phyloP scores from a whole-genome alignment of 345 rosid species.

The Eucalyptus camaldulensis region DNA sequence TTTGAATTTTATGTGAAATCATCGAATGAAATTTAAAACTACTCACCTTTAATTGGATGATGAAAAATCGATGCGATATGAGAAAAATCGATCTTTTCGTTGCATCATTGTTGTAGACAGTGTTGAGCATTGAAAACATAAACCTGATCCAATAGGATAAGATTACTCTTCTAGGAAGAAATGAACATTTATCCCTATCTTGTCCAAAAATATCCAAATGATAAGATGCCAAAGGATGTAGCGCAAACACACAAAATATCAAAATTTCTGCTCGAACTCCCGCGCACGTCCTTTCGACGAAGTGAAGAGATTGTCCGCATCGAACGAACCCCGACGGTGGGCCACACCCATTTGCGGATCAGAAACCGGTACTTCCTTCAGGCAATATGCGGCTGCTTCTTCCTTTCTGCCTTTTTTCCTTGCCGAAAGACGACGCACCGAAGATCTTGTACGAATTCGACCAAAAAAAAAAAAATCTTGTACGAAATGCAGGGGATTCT shows the following conservation, averaged over 20 bases:
- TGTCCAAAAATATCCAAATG: not conserved
- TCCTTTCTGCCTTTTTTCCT: too few relatives aligned
- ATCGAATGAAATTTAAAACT: accelerated
- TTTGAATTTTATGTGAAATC: too few relatives aligned
- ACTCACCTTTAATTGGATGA: not conserved
- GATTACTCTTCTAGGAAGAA: not conserved
- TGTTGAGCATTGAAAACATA: not conserved
- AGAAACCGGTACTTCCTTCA: not conserved
- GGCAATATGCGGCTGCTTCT: too few relatives aligned
- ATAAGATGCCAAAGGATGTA: not conserved
- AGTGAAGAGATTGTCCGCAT: not conserved
- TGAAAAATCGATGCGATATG: not conserved
- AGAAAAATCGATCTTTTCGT: not conserved
- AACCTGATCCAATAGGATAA: not conserved
- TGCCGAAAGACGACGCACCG: too few relatives aligned
- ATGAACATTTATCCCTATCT: not conserved
- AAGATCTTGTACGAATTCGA: too few relatives aligned
- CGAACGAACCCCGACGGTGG: not conserved
- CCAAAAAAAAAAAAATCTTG: too few relatives aligned
- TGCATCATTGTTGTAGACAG: not conserved
- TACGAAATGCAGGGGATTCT: too few relatives aligned
- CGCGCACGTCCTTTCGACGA: not conserved
- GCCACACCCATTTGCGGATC: not conserved
- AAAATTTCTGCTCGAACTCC: not conserved
- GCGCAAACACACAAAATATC: not conserved